Percentiles rank a stretch among this genome's conserved stretches.
These are phyloP conservation scores for Penicillium longicatenatum DNA, from an alignment of 495 filamentous ascomycete genomes.

Conservation along the genomic window DNA sequence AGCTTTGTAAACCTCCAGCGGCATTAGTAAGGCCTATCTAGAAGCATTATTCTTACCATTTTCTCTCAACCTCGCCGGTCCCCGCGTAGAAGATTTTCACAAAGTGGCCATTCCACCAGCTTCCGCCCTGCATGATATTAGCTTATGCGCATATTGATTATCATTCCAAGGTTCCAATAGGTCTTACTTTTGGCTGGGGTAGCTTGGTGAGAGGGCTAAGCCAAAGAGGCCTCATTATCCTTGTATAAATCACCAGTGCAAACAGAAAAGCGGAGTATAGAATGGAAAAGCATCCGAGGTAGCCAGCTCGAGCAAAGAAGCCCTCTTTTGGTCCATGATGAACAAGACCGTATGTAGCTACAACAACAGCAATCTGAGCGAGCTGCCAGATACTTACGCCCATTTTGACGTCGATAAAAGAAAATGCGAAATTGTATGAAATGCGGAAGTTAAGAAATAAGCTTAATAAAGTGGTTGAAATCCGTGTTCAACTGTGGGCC, in stretches of 20 bases:
- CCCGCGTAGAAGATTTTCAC: neutral
- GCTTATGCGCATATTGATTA: neutral
- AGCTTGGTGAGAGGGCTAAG: neutral
- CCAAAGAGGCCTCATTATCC: neutral
- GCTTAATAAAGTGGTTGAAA: neutral
- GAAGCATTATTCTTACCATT: neutral
- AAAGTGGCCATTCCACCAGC: conserved; percentile 3
- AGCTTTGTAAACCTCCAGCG: neutral
- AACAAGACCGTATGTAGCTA: neutral
- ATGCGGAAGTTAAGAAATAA: neutral
- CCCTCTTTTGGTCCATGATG: neutral
- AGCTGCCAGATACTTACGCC: neutral
- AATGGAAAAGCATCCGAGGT: neutral
- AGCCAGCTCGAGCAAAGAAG: neutral
- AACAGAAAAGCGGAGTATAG: neutral
- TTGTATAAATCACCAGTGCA: neutral
- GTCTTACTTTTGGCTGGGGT: neutral
- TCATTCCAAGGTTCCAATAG: neutral
- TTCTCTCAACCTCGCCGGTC: neutral
- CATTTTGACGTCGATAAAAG: neutral
- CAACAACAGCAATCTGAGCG: neutral
- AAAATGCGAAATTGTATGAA: neutral
- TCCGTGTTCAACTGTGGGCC: neutral
- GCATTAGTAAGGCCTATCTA: too few relatives aligned
- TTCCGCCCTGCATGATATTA: neutral